phyloP scores from a whole-genome alignment of 768 basidiomycete genomes.

The Cystofilobasidium macerans region DNA sequence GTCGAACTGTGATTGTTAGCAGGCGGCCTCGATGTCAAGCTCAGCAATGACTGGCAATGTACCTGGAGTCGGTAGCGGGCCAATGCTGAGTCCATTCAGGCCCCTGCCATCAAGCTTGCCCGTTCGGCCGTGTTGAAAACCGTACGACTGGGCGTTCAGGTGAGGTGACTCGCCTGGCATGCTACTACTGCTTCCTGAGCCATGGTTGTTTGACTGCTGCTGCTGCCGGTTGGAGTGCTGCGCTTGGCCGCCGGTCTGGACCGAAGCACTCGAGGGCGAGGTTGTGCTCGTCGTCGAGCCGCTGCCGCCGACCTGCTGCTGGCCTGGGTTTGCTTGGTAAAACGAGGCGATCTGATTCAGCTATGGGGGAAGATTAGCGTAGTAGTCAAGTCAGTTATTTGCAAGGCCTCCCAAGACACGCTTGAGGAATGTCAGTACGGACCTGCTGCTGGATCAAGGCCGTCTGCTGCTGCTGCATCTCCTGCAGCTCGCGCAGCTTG shows the following conservation, averaged over 20 bases:
- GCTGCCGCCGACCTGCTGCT: not conserved
- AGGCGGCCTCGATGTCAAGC: slow-evolving; percentile 15
- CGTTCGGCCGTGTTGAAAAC: slow-evolving; percentile 24
- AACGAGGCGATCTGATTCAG: slow-evolving; percentile 28
- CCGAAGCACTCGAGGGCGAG: slow-evolving; percentile 55
- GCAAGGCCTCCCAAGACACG: slow-evolving; percentile 13
- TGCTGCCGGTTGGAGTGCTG: slow-evolving; percentile 4
- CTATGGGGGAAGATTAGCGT: slow-evolving; percentile 26
- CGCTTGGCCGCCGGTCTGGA: slow-evolving; percentile 34
- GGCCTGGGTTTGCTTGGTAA: not conserved
- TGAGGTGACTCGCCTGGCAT: slow-evolving; percentile 29
- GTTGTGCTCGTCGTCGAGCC: slow-evolving; percentile 3
- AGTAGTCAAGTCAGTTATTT: slow-evolving; percentile 2
- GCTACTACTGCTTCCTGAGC: slow-evolving; percentile 28
- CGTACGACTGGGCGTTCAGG: not conserved
- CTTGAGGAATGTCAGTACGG: slow-evolving; percentile 29
- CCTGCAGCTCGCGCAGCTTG: slow-evolving; percentile 40
- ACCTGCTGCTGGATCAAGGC: slow-evolving; percentile 88
- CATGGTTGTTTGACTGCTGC: not conserved
- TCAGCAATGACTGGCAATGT: slow-evolving; percentile 30
- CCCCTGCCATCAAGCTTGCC: slow-evolving; percentile 31
- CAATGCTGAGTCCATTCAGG: slow-evolving; percentile 37
- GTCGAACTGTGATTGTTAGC: too few relatives aligned
- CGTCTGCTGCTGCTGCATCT: slow-evolving; percentile 64
- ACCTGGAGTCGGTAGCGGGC: slow-evolving; percentile 56